These are phyloP conservation scores for Mycena filopes DNA, from an alignment of 768 basidiomycete species.

Conservation along the genomic window DNA sequence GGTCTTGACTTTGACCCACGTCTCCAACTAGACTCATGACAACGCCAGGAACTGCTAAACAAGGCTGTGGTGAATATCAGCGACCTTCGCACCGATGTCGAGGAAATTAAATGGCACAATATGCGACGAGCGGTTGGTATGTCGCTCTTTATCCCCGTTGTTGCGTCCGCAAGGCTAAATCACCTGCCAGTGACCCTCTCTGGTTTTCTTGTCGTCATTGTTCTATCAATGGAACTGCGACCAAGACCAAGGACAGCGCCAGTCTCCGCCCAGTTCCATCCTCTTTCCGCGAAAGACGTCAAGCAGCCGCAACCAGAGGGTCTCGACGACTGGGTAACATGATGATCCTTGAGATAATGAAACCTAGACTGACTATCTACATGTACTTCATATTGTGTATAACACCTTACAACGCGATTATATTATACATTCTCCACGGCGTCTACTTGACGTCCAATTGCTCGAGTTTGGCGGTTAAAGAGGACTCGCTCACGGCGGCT, in stretches of 20 bases:
- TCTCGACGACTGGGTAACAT: conserved; percentile 30
- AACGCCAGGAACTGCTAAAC: conserved; percentile 74
- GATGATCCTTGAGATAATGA: too few relatives aligned
- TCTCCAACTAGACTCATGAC: background rate
- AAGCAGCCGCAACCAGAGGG: conserved; percentile 34
- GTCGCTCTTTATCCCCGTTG: conserved; percentile 38
- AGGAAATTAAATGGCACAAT: conserved; percentile 90
- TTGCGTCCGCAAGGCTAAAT: conserved; percentile 18
- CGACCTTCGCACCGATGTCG: conserved; percentile 82
- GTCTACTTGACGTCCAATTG: conserved; percentile 66
- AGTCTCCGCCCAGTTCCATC: conserved; percentile 40
- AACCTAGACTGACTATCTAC: too few relatives aligned
- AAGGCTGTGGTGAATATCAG: conserved; percentile 78
- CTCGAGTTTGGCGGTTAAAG: conserved; percentile 62
- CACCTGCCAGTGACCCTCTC: conserved; percentile 63
- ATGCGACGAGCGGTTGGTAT: conserved; percentile 85
- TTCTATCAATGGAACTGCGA: conserved; percentile 76
- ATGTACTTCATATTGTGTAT: conserved; percentile 49
- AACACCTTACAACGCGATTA: conserved; percentile 38
- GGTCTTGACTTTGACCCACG: conserved; percentile 50
- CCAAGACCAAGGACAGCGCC: conserved; percentile 49
- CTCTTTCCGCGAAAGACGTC: conserved; percentile 44
- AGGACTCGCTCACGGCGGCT: conserved; percentile 37
- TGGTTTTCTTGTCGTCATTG: conserved; percentile 74
- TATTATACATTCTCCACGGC: conserved; percentile 6